phyloP scores from a whole-genome alignment of 306 rosid species.

The Trifolium dubium region DNA sequence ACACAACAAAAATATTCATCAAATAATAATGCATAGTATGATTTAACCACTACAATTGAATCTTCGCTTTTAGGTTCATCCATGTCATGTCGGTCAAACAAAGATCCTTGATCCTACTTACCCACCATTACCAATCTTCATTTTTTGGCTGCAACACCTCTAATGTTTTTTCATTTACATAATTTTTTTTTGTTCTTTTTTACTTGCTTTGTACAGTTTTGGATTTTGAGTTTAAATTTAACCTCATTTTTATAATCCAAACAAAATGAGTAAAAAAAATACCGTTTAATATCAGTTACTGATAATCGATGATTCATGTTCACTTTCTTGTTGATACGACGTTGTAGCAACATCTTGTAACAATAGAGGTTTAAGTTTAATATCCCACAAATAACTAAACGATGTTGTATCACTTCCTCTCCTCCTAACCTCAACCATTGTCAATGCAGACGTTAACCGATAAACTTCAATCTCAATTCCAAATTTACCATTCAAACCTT shows the following conservation, averaged over 20 bases:
- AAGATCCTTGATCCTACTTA: background rate
- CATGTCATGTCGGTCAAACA: background rate
- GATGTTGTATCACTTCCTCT: conserved; percentile 25
- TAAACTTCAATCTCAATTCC: conserved; percentile 44
- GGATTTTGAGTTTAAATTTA: background rate
- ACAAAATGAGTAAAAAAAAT: background rate
- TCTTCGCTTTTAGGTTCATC: background rate
- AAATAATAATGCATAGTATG: background rate
- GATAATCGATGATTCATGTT: conserved; percentile 5
- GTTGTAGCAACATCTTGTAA: conserved; percentile 33
- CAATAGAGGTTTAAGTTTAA: conserved; percentile 46
- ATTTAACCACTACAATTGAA: background rate
- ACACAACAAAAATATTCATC: background rate
- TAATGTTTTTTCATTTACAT: background rate
- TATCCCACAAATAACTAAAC: conserved; percentile 36
- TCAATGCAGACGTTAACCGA: conserved; percentile 44
- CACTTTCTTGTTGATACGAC: background rate
- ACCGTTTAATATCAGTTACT: background rate
- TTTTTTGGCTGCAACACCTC: background rate
- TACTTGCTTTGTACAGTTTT: conserved; percentile 10
- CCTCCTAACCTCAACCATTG: conserved; percentile 42
- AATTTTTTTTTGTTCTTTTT: background rate
- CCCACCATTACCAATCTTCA: conserved; percentile 20
- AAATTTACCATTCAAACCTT: conserved; percentile 40
- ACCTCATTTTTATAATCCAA: background rate